Conservation (phyloP, 2,329 filamentous ascomycete species). For the Cladosporium velox region DNA sequence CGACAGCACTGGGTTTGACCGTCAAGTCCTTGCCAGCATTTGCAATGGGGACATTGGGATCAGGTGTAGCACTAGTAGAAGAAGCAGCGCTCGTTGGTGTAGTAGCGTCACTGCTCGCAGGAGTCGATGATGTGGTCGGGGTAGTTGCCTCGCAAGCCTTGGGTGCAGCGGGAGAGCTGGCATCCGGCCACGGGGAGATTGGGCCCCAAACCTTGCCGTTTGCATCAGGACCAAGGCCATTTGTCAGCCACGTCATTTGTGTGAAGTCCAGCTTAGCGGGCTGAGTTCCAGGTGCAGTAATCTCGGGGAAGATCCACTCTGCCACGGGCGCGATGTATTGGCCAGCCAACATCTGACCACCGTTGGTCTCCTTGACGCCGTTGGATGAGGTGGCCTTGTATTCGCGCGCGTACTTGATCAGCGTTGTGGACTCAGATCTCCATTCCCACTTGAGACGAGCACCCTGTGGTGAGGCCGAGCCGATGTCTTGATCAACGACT, state of each 20-base stretch:
- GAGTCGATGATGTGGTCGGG: constrained; percentile 37
- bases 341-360: constrained; percentile 41
- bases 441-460: constrained; percentile 36
- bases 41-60: constrained; percentile 25
- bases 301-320: constrained; percentile 50
- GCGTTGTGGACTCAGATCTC: constrained; percentile 33
- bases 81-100: background rate
- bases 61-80: constrained; percentile 32
- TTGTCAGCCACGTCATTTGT: constrained; percentile 36
- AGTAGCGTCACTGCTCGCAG: constrained; percentile 35
- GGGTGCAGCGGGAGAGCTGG: constrained; percentile 31
- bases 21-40: constrained; percentile 27
- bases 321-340: constrained; percentile 45
- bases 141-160: constrained; percentile 29
- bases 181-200: constrained; percentile 29
- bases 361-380: constrained; percentile 40
- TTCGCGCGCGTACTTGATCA: constrained; percentile 44
- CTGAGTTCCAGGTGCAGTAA: constrained; percentile 40
- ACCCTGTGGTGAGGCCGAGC: constrained; percentile 36
- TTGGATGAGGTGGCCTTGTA: constrained; percentile 42
- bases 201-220: constrained; percentile 40
- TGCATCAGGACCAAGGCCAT: constrained; percentile 37
- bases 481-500: constrained; percentile 40
- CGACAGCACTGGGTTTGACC: constrained; percentile 32
- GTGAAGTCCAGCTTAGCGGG: constrained; percentile 40